Conservation (phyloP, 1,284 basidiomycete species). For the Rhizopogon hawkerae region DNA sequence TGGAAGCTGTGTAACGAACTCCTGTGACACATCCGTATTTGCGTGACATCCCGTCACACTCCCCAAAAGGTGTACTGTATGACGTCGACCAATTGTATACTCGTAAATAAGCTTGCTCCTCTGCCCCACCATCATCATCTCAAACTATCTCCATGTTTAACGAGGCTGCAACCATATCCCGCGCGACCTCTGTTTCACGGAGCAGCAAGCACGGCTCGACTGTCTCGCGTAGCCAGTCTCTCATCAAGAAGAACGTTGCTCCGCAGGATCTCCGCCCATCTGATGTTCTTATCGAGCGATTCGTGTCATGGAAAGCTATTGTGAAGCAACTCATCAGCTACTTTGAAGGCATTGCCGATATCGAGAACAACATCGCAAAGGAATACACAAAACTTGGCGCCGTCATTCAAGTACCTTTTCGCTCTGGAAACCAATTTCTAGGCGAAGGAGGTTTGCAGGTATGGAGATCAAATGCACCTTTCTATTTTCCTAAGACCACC, state of each 20-base stretch:
- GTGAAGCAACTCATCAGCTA: conserved; percentile 91
- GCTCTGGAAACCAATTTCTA: conserved; percentile 90
- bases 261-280: conserved; percentile 88
- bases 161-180: conserved; percentile 46
- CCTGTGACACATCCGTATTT: background rate
- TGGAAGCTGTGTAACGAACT: background rate
- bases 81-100: conserved; percentile 16
- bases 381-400: conserved; percentile 95
- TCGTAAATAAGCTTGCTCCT: background rate
- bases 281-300: conserved; percentile 95
- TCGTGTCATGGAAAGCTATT: conserved; percentile 89
- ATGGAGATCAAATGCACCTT: conserved; percentile 9
- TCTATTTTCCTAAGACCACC: background rate
- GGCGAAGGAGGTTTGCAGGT: conserved; percentile 86
- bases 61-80: conserved; percentile 10
- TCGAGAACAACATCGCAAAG: conserved; percentile 90
- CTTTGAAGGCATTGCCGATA: conserved; percentile 88
- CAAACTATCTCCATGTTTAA: conserved; percentile 25
- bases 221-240: conserved; percentile 67
- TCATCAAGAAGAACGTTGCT: conserved; percentile 87
- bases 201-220: conserved; percentile 58
- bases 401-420: conserved; percentile 96
- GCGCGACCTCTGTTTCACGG: conserved; percentile 63
- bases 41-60: conserved; percentile 15
- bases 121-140: background rate